phyloP scores from a whole-genome alignment of 1,139 yeast species.

The Barnettozyma hawaiiensis region DNA sequence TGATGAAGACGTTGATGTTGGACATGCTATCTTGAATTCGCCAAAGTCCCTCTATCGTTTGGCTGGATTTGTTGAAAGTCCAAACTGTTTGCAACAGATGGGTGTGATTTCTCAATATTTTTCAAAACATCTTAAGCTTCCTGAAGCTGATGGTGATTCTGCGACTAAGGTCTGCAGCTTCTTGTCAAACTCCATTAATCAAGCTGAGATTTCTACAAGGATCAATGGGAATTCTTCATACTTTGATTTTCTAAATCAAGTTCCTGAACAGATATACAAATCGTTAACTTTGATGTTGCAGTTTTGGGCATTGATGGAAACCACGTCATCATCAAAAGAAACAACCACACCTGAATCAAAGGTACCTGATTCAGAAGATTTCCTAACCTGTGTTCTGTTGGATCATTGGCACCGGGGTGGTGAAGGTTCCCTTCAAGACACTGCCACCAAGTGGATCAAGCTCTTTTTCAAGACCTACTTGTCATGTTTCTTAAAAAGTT shows the following conservation, averaged over 20 bases:
- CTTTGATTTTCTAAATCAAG: constrained; percentile 31
- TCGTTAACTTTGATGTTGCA: constrained; percentile 39
- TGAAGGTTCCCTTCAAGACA: constrained; percentile 3
- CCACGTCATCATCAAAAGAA: background rate
- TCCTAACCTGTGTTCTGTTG: constrained; percentile 13
- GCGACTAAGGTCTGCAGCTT: constrained; percentile 1
- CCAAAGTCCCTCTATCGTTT: background rate
- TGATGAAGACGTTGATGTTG: background rate
- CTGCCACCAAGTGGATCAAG: constrained; percentile 6
- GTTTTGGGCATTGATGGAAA: constrained; percentile 6
- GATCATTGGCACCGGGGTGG: constrained; percentile 12
- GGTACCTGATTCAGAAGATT: constrained; percentile 2
- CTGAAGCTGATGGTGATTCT: background rate
- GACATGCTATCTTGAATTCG: background rate
- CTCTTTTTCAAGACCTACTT: constrained; percentile 5
- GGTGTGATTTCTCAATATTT: background rate
- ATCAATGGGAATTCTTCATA: constrained; percentile 34
- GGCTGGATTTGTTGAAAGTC: background rate
- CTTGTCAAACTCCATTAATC: constrained; percentile 37
- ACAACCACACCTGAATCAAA: background rate
- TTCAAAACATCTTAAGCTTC: background rate
- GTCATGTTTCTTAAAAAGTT: background rate
- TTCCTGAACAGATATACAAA: constrained; percentile 36
- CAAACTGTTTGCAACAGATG: background rate
- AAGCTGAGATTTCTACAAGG: constrained; percentile 49